Percentiles rank a stretch among this genome's conserved stretches.
Conservation (phyloP, 257 asterid species). For the Fraxinus quadrangulata region DNA sequence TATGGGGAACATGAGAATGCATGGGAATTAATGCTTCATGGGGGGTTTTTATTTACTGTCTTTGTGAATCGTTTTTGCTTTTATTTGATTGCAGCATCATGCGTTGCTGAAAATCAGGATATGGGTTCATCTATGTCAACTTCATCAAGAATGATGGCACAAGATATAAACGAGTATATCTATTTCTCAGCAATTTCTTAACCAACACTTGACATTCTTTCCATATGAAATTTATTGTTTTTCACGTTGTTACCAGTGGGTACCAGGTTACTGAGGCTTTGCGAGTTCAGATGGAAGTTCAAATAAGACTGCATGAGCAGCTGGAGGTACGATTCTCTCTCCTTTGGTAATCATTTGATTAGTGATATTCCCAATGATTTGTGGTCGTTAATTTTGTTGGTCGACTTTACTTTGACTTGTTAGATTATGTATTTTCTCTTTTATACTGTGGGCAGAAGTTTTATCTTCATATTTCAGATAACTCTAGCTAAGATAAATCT, state of each 20-base stretch:
- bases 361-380: no score
- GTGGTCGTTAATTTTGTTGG: no score
- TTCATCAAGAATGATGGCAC: conserved; percentile 65
- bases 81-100: conserved; percentile 56
- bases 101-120: conserved; percentile 82
- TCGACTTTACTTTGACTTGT: no score
- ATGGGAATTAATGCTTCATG: no score
- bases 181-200: conserved; percentile 10
- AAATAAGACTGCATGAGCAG: conserved; percentile 79
- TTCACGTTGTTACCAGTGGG: conserved; percentile 55
- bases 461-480: no score
- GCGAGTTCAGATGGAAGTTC: conserved; percentile 96
- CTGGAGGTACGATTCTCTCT: conserved; percentile 58
- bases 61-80: background rate
- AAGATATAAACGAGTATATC: conserved; percentile 70
- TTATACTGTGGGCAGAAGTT: no score
- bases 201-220: background rate
- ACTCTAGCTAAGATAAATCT: no score
- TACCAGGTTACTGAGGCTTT: conserved; percentile 89
- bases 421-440: no score
- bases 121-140: conserved; percentile 75
- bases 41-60: background rate
- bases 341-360: background rate
- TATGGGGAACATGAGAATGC: no score
- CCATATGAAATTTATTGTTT: conserved; percentile 4